Evolutionary conservation across 768 basidiomycete species (phyloP).

Genomic region (Dentipellis sp.): DNA sequence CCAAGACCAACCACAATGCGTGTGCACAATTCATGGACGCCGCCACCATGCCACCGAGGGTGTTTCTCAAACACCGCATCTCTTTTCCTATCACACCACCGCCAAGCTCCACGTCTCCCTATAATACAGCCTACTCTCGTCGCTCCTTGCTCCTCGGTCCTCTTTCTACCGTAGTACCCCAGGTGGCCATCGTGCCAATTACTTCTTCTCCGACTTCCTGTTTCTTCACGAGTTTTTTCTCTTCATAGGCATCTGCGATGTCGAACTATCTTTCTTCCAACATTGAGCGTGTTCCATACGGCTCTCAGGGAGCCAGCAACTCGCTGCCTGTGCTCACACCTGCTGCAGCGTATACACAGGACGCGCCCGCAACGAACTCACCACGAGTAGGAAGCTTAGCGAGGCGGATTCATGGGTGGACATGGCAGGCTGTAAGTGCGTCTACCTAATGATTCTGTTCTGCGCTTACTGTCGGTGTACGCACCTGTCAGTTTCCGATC

Average conservation of each 20-base stretch:
- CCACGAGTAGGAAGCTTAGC: slow-evolving; percentile 23
- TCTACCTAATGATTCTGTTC: neutral
- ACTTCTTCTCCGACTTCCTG: neutral
- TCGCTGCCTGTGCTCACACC: neutral
- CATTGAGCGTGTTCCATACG: too few relatives aligned
- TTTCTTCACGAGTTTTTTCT: neutral
- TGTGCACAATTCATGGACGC: neutral
- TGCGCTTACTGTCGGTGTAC: slow-evolving; percentile 20
- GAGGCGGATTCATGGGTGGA: slow-evolving; percentile 40
- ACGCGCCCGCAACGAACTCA: neutral
- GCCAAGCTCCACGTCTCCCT: too few relatives aligned
- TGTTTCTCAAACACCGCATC: too few relatives aligned
- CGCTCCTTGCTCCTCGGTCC: neutral
- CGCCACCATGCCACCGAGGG: too few relatives aligned
- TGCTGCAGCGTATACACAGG: neutral
- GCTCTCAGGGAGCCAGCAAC: too few relatives aligned
- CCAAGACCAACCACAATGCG: neutral
- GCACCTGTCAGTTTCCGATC: slow-evolving; percentile 31
- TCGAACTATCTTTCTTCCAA: too few relatives aligned
- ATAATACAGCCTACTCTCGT: neutral
- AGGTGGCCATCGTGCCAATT: neutral
- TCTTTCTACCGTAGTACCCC: neutral
- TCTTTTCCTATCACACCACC: too few relatives aligned
- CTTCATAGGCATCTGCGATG: too few relatives aligned
- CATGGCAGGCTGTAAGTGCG: slow-evolving; percentile 37